These are phyloP conservation scores for Rosellinia necatrix DNA, from an alignment of 2,329 filamentous ascomycete species.

Conservation along the genomic window DNA sequence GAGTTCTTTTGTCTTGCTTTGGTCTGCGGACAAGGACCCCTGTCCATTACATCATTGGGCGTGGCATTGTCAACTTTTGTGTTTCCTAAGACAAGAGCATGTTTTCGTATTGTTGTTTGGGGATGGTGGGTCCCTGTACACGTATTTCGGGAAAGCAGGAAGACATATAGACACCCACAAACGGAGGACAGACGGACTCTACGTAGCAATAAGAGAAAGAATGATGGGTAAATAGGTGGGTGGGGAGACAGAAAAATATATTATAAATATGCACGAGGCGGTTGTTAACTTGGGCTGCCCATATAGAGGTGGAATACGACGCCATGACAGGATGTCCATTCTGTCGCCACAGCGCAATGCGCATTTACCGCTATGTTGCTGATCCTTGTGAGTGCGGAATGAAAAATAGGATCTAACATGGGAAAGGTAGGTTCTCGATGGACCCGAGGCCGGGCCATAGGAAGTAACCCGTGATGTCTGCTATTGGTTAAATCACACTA, in stretches of 20 bases:
- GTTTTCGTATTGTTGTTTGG: not conserved
- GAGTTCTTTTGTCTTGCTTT: slow-evolving; percentile 18
- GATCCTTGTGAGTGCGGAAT: no score
- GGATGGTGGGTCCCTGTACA: slow-evolving; percentile 25
- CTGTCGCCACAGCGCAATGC: no score
- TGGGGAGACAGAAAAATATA: not conserved
- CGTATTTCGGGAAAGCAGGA: slow-evolving; percentile 22
- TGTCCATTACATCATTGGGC: not conserved
- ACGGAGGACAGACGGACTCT: slow-evolving; percentile 13
- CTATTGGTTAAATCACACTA: no score
- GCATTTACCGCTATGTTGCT: no score
- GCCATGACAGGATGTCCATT: no score
- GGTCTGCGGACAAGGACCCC: slow-evolving; percentile 10
- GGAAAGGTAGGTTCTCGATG: no score
- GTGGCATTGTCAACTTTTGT: not conserved
- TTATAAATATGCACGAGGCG: slow-evolving; percentile 2
- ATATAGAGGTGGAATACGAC: no score
- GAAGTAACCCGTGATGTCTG: no score
- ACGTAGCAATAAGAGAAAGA: slow-evolving; percentile 8
- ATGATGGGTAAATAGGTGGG: not conserved
- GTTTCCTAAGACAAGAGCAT: slow-evolving; percentile 1
- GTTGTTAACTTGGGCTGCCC: not conserved
- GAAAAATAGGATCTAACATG: no score
- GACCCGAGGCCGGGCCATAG: no score
- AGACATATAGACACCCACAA: slow-evolving; percentile 20